A percentile compares a stretch with the other conserved stretches of the same genome.
These are phyloP conservation scores for Lepiota venenata DNA, from an alignment of 768 basidiomycete species.

Conservation along the genomic window DNA sequence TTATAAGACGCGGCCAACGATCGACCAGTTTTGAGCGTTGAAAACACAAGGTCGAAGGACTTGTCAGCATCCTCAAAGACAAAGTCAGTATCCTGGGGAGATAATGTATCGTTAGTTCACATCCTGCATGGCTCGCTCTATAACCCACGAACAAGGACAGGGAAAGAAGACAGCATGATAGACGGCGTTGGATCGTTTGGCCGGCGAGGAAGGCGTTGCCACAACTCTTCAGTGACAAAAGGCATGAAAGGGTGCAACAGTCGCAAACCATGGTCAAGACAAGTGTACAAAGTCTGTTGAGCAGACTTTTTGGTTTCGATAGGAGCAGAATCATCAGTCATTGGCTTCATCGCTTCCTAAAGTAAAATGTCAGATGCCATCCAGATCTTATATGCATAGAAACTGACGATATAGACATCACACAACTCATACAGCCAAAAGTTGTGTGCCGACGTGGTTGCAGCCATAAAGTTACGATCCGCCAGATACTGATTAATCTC, in stretches of 20 bases:
- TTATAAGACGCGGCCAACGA: slow-evolving; percentile 89
- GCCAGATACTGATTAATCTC: slow-evolving; percentile 75
- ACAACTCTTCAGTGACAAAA: slow-evolving; percentile 96
- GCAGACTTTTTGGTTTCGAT: slow-evolving; percentile 69
- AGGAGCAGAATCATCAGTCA: slow-evolving; percentile 80
- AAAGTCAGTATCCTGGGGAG: slow-evolving; percentile 59
- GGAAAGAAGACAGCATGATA: slow-evolving; percentile 89
- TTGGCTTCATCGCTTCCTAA: slow-evolving; percentile 98
- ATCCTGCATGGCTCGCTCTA: neutral
- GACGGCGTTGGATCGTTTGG: slow-evolving; percentile 79
- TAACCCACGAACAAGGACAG: slow-evolving; percentile 58
- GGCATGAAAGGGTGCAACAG: slow-evolving; percentile 99
- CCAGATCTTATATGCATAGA: neutral
- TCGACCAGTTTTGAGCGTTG: slow-evolving; percentile 72
- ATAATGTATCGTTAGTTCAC: neutral
- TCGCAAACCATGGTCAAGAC: slow-evolving; percentile 85
- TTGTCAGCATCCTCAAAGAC: slow-evolving; percentile 72
- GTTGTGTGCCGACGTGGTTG: slow-evolving; percentile 80
- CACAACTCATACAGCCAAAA: slow-evolving; percentile 99
- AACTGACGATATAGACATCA: slow-evolving; percentile 92
- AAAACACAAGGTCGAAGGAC: slow-evolving; percentile 84
- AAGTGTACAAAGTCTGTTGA: slow-evolving; percentile 94
- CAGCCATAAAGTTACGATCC: slow-evolving; percentile 90
- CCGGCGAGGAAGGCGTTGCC: slow-evolving; percentile 92
- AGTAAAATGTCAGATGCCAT: slow-evolving; percentile 4